Percentiles rank a stretch among this genome's conserved stretches.
phyloP scores from a whole-genome alignment of 2,329 filamentous ascomycete species.

The Calonectria pseudoturangicola region DNA sequence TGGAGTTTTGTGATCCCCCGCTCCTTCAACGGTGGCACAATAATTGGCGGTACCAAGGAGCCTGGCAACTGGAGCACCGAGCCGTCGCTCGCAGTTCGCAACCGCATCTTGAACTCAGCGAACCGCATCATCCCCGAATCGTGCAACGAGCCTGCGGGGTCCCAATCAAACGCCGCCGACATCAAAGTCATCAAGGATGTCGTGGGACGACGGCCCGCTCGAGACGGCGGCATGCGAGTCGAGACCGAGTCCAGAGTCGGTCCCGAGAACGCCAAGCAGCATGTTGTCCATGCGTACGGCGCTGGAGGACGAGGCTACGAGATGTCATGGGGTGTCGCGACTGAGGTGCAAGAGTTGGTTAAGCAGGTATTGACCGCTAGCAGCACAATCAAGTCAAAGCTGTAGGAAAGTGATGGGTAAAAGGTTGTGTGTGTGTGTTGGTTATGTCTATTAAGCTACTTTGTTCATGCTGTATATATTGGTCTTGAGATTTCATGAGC shows the following conservation, averaged over 20 bases:
- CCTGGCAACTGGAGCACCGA: conserved; percentile 72
- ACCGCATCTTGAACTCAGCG: conserved; percentile 49
- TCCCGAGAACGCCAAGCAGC: conserved; percentile 33
- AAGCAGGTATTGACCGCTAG: conserved; percentile 33
- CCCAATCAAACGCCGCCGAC: conserved; percentile 53
- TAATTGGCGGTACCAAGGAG: conserved; percentile 81
- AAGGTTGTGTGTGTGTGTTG: background rate
- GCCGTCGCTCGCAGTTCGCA: conserved; percentile 68
- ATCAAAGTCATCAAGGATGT: conserved; percentile 65
- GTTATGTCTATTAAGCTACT: conserved; percentile 17
- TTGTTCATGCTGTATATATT: conserved; percentile 2
- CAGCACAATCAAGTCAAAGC: conserved; percentile 16
- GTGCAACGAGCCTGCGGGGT: conserved; percentile 8
- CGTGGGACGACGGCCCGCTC: conserved; percentile 67
- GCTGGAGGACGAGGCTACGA: conserved; percentile 78
- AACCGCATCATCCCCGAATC: conserved; percentile 42
- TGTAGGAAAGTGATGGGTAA: conserved; percentile 23
- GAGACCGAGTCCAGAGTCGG: conserved; percentile 48
- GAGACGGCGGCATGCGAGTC: conserved; percentile 68
- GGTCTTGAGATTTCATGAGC: background rate
- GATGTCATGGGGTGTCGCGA: conserved; percentile 76
- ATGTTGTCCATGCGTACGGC: conserved; percentile 74
- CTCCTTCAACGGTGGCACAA: conserved; percentile 76
- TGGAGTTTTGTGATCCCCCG: conserved; percentile 80
- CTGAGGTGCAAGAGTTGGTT: conserved; percentile 61